phyloP scores from a whole-genome alignment of 345 rosid species.

The Populus simonii region DNA sequence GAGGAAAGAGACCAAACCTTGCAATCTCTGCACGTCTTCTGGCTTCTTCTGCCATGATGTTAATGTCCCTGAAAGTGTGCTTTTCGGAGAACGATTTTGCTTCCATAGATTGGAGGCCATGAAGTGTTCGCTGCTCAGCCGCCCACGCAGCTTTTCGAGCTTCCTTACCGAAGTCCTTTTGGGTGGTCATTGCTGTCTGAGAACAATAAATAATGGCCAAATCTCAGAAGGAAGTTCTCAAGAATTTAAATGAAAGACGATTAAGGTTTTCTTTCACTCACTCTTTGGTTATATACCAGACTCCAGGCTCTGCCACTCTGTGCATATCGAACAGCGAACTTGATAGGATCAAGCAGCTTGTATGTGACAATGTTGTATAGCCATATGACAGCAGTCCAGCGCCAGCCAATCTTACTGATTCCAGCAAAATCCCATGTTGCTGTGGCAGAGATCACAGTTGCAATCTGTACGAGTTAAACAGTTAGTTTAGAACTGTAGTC shows the following conservation, averaged over 20 bases:
- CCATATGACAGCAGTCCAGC: conserved; percentile 79
- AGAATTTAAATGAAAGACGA: not conserved
- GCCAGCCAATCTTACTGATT: conserved; percentile 67
- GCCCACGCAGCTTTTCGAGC: conserved; percentile 65
- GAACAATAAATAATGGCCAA: not conserved
- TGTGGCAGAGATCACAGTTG: conserved; percentile 56
- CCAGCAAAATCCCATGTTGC: conserved; percentile 63
- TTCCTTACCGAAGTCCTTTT: conserved; percentile 58
- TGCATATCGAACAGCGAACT: conserved; percentile 66
- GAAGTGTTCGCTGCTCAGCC: conserved; percentile 52
- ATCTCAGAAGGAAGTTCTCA: not conserved
- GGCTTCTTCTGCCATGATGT: conserved; percentile 62
- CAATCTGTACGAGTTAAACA: conserved; percentile 40
- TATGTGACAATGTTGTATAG: conserved; percentile 60
- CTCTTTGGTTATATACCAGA: conserved; percentile 61
- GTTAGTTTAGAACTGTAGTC: not conserved
- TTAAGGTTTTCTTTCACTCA: conserved; percentile 19
- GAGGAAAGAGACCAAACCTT: conserved; percentile 28
- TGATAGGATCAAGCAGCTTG: conserved; percentile 80
- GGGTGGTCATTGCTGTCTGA: conserved; percentile 56
- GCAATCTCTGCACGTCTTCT: conserved; percentile 61
- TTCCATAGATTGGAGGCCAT: conserved; percentile 44
- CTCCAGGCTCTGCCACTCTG: conserved; percentile 78
- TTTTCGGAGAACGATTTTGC: conserved; percentile 39
- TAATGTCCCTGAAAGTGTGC: conserved; percentile 43